These are phyloP conservation scores for Cyclotella baltica DNA, from an alignment of 108 stramenopile species.

Conservation along the genomic window DNA sequence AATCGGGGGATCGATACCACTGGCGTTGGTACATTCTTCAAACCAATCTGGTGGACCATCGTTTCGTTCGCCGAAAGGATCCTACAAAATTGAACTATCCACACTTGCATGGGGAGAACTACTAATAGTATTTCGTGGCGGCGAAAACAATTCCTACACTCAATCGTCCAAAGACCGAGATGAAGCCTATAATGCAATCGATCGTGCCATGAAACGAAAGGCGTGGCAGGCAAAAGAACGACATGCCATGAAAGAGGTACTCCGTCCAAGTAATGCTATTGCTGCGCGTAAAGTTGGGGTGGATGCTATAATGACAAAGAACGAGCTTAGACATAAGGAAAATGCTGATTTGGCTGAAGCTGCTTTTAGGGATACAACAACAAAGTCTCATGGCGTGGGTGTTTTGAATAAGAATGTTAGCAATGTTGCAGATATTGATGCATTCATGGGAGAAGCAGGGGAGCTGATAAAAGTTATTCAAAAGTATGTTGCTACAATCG, in stretches of 20 bases:
- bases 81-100: constrained; percentile 54
- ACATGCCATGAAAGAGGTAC: constrained; percentile 47
- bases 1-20: constrained; percentile 50
- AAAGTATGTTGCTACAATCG: constrained; percentile 71
- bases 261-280: constrained; percentile 23
- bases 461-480: constrained; percentile 78
- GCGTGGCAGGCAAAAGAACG: constrained; percentile 69
- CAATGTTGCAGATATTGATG: constrained; percentile 65
- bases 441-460: constrained; percentile 70
- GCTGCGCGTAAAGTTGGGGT: constrained; percentile 61
- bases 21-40: constrained; percentile 57
- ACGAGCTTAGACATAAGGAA: constrained; percentile 58
- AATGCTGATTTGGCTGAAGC: constrained; percentile 72
- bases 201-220: constrained; percentile 65
- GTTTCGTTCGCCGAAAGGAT: constrained; percentile 49
- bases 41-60: constrained; percentile 56
- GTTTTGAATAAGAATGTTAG: constrained; percentile 21
- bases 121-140: constrained; percentile 58
- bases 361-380: constrained; percentile 51
- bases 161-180: constrained; percentile 65
- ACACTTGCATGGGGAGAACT: constrained; percentile 76
- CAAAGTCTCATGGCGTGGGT: neutral
- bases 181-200: constrained; percentile 53
- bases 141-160: constrained; percentile 35
- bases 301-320: constrained; percentile 79